phyloP scores from a whole-genome alignment of 2,329 filamentous ascomycete species.

The Colletotrichum sp. region DNA sequence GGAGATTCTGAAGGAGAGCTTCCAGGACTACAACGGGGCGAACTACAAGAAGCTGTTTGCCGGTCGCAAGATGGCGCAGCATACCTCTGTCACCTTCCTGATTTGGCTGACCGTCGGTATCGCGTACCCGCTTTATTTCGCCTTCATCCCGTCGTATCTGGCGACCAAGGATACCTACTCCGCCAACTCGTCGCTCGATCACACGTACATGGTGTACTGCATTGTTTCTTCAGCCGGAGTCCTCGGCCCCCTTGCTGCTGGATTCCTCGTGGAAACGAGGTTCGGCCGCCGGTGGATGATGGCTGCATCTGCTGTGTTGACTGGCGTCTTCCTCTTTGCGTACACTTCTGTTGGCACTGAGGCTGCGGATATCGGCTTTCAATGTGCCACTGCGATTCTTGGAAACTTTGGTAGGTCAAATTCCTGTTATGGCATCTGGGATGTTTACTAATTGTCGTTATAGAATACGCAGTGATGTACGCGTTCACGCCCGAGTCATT shows the following conservation, averaged over 20 bases:
- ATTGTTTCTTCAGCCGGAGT: slow-evolving; percentile 43
- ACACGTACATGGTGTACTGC: slow-evolving; percentile 39
- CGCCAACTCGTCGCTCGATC: slow-evolving; percentile 26
- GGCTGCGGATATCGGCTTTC: slow-evolving; percentile 41
- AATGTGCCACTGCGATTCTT: slow-evolving; percentile 49
- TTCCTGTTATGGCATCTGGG: background rate
- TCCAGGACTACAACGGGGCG: slow-evolving; percentile 18
- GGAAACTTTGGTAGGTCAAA: slow-evolving; percentile 40
- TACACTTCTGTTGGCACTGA: slow-evolving; percentile 45
- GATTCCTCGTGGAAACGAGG: slow-evolving; percentile 43
- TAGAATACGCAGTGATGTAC: slow-evolving; percentile 37
- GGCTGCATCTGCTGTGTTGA: slow-evolving; percentile 45
- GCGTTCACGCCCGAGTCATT: slow-evolving; percentile 63
- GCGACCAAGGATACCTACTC: slow-evolving; percentile 37
- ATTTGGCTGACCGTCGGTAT: slow-evolving; percentile 52
- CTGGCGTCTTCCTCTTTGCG: slow-evolving; percentile 50
- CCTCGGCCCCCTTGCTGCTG: slow-evolving; percentile 44
- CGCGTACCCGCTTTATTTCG: slow-evolving; percentile 51
- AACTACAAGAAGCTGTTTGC: slow-evolving; percentile 37
- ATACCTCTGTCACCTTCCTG: slow-evolving; percentile 40
- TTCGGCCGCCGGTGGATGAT: slow-evolving; percentile 49
- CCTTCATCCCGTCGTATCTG: slow-evolving; percentile 50
- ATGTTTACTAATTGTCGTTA: background rate
- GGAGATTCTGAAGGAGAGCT: slow-evolving; percentile 27
- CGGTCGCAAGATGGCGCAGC: slow-evolving; percentile 34